A percentile compares a stretch with the other conserved stretches of the same genome.
Evolutionary conservation across 768 basidiomycete genomes (phyloP).

Genomic region (Fistulinella prunicolor): DNA sequence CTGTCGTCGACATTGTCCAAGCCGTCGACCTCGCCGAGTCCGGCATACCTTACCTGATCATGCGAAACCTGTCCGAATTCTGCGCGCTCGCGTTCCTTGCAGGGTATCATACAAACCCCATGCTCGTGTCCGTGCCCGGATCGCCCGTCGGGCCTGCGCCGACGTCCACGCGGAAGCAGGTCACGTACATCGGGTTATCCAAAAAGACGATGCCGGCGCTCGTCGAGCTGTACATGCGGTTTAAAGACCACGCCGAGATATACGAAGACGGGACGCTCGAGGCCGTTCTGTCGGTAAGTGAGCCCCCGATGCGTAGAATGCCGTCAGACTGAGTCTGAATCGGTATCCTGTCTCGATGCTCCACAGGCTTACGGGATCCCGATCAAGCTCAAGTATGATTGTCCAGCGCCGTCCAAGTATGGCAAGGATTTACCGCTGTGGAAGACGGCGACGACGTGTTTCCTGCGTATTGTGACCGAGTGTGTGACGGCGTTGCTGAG

Average conservation of each 20-base stretch:
- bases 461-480: slow-evolving; percentile 71
- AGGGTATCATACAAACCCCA: slow-evolving; percentile 56
- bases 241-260: slow-evolving; percentile 57
- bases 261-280: slow-evolving; percentile 85
- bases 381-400: slow-evolving; percentile 92
- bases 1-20: slow-evolving; percentile 68
- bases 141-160: slow-evolving; percentile 10
- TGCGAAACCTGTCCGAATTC: slow-evolving; percentile 84
- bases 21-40: slow-evolving; percentile 60
- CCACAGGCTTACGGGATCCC: slow-evolving; percentile 82
- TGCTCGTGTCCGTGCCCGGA: slow-evolving; percentile 1
- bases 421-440: slow-evolving; percentile 87
- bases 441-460: slow-evolving; percentile 89
- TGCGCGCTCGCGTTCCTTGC: slow-evolving; percentile 84
- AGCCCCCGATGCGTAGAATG: background rate
- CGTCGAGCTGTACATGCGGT: slow-evolving; percentile 69
- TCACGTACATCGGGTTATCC: slow-evolving; percentile 87
- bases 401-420: slow-evolving; percentile 83
- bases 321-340: background rate
- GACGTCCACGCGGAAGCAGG: slow-evolving; percentile 48
- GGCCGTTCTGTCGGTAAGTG: slow-evolving; percentile 70
- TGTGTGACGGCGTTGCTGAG: slow-evolving; percentile 50
- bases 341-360: background rate
- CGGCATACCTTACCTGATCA: slow-evolving; percentile 67
- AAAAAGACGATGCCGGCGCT: slow-evolving; percentile 87